Conservation (phyloP, 176 grass and related monocot species). For the Triticum aestivum region IWGSC_CS_RefSeq_v2.1 NC_057813.1:725560557-725561056, state of each 20-base stretch:
- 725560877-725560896: conserved; percentile 56
- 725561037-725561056: conserved; percentile 78
- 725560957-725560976: conserved; percentile 88
- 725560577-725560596: not conserved
- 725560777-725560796: conserved; percentile 43
- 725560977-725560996: conserved; percentile 57
- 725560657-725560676: not conserved
- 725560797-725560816: conserved; percentile 36
- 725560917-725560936: conserved; percentile 86
- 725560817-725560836: conserved; percentile 53
- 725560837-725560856: conserved; percentile 96
- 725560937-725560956: conserved; percentile 61
- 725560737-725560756: conserved; percentile 50
- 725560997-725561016: conserved; percentile 63
- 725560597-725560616: conserved; percentile 27
- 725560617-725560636: not conserved
- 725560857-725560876: conserved; percentile 47
- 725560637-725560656: not conserved
- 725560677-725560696: not conserved
- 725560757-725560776: conserved; percentile 3
- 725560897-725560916: conserved; percentile 40
- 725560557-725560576: not conserved
- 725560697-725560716: conserved; percentile 17
- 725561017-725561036: conserved; percentile 75
- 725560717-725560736: conserved; percentile 42